These are phyloP conservation scores for Podospora australis DNA, from an alignment of 495 filamentous ascomycete genomes.

Conservation along the genomic window DNA sequence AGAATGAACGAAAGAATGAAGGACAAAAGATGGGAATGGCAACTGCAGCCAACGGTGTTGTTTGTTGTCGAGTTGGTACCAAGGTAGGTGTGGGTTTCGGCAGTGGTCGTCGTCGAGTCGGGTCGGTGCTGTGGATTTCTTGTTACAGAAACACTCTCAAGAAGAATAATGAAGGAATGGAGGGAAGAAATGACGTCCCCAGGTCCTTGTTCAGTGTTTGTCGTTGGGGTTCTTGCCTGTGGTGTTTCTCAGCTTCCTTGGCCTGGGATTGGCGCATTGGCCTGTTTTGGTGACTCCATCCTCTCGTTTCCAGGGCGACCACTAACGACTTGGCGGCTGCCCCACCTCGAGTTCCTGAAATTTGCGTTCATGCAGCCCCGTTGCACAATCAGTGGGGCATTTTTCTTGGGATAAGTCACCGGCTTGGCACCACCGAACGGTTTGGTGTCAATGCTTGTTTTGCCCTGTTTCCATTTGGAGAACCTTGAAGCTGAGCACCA, in stretches of 20 bases:
- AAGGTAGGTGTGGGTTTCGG: no score
- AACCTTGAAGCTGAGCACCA: no score
- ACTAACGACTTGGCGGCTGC: neutral
- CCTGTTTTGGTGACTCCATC: constrained; percentile 16
- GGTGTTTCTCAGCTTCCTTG: neutral
- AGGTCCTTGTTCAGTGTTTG: neutral
- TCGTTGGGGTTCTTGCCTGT: neutral
- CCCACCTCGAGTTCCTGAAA: constrained; percentile 11
- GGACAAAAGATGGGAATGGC: neutral
- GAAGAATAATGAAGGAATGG: neutral
- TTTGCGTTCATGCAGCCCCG: neutral
- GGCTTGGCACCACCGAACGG: neutral
- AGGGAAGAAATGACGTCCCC: constrained; percentile 2
- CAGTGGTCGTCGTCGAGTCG: no score
- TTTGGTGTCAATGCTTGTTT: constrained; percentile 4
- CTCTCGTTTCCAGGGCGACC: constrained; percentile 15
- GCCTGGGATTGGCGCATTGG: constrained; percentile 13
- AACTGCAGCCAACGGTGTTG: no score
- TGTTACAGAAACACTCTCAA: neutral
- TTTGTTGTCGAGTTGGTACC: no score
- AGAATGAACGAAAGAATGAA: neutral
- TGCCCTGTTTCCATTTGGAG: no score
- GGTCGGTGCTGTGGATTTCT: neutral
- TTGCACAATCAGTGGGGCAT: neutral
- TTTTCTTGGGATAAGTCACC: neutral